Conservation (phyloP, 371 early-diverging fungal species). For the Umbelopsis sp. region DNA sequence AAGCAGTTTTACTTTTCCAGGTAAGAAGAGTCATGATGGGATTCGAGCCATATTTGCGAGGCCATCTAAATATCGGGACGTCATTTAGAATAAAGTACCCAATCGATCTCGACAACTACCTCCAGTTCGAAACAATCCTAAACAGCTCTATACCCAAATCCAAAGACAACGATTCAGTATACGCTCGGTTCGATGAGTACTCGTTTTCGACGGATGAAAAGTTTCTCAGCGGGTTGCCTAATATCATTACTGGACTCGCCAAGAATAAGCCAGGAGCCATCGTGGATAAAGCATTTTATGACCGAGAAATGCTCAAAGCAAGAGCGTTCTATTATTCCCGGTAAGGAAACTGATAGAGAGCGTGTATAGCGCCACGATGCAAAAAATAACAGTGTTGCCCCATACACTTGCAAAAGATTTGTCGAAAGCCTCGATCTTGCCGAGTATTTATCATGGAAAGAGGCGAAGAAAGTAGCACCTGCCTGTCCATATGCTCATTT, state of each 20-base stretch:
- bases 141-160: conserved; percentile 20
- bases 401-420: conserved; percentile 30
- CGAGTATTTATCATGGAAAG: conserved; percentile 50
- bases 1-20: conserved; percentile 61
- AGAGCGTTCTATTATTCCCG: conserved; percentile 57
- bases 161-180: conserved; percentile 35
- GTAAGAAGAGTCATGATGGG: conserved; percentile 17
- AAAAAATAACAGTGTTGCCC: not conserved
- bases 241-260: conserved; percentile 49
- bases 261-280: conserved; percentile 27
- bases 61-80: not conserved
- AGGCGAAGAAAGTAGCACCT: conserved; percentile 44
- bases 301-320: conserved; percentile 52
- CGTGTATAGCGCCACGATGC: too few species aligned
- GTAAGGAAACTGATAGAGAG: conserved; percentile 30
- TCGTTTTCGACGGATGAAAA: conserved; percentile 52
- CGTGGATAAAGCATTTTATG: conserved; percentile 51
- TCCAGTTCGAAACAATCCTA: conserved; percentile 43
- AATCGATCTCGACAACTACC: conserved; percentile 51
- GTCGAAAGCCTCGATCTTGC: conserved; percentile 49
- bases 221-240: conserved; percentile 50
- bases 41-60: too few species aligned
- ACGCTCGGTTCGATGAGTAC: conserved; percentile 50
- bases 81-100: conserved; percentile 38
- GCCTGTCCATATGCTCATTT: conserved; percentile 65